phyloP scores from a whole-genome alignment of 2,329 filamentous ascomycete genomes.

The Cordyceps cicadae region DNA sequence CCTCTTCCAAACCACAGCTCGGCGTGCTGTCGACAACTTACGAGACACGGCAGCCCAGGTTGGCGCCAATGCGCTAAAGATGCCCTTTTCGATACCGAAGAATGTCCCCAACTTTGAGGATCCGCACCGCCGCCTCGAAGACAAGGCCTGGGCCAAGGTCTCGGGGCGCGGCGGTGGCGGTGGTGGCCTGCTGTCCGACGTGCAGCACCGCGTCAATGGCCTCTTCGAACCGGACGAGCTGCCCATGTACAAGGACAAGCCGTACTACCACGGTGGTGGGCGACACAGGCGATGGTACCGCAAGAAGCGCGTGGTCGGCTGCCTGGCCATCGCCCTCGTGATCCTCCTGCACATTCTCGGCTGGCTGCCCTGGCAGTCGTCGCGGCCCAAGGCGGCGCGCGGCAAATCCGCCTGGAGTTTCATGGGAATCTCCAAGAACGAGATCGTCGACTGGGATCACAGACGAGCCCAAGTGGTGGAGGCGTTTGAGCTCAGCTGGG shows the following conservation, averaged over 20 bases:
- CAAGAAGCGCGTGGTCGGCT: constrained; percentile 53
- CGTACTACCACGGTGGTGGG: constrained; percentile 61
- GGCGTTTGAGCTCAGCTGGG: constrained; percentile 86
- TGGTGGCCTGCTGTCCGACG: constrained; percentile 37
- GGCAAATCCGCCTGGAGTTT: constrained; percentile 46
- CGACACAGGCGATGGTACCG: constrained; percentile 51
- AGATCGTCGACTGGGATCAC: constrained; percentile 61
- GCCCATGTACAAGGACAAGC: constrained; percentile 99
- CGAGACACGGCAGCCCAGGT: constrained; percentile 41
- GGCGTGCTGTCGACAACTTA: constrained; percentile 35
- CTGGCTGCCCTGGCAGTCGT: constrained; percentile 38
- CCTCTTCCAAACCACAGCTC: constrained; percentile 41
- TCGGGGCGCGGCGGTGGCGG: constrained; percentile 22
- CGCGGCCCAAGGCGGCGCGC: constrained; percentile 26
- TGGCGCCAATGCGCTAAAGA: constrained; percentile 42
- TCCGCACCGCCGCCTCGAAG: constrained; percentile 57
- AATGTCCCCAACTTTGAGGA: constrained; percentile 62
- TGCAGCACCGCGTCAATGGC: constrained; percentile 54
- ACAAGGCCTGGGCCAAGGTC: constrained; percentile 54
- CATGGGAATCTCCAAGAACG: constrained; percentile 42
- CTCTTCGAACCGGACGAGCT: constrained; percentile 54
- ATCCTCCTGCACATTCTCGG: constrained; percentile 64
- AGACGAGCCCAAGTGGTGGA: constrained; percentile 77
- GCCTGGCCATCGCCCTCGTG: constrained; percentile 46
- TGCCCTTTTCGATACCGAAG: constrained; percentile 60